phyloP scores from a whole-genome alignment of 2,329 filamentous ascomycete species.

The Fusarium aywerte region DNA sequence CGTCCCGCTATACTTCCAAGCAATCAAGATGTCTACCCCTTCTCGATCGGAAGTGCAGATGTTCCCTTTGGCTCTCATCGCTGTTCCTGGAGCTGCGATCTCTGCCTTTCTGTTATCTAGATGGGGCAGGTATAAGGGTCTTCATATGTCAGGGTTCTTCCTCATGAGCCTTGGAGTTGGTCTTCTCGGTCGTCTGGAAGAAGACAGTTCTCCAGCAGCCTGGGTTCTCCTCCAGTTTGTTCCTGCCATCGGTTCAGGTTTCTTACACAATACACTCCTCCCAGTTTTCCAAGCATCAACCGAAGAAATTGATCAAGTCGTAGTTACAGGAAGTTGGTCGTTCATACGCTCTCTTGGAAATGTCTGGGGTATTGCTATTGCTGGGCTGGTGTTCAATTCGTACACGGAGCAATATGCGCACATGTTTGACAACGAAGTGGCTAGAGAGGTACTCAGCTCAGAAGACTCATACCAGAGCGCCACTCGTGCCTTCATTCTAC shows the following conservation, averaged over 20 bases:
- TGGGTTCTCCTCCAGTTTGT: slow-evolving; percentile 57
- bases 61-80: slow-evolving; percentile 48
- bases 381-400: slow-evolving; percentile 55
- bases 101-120: slow-evolving; percentile 44
- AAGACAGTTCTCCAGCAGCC: slow-evolving; percentile 46
- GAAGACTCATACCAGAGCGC: slow-evolving; percentile 48
- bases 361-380: slow-evolving; percentile 59
- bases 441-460: slow-evolving; percentile 25
- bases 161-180: slow-evolving; percentile 56
- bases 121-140: slow-evolving; percentile 48
- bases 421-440: slow-evolving; percentile 35
- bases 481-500: slow-evolving; percentile 40
- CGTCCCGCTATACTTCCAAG: slow-evolving; percentile 60
- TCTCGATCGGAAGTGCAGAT: slow-evolving; percentile 49
- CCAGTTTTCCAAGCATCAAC: slow-evolving; percentile 56
- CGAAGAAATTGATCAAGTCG: slow-evolving; percentile 50
- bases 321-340: slow-evolving; percentile 52
- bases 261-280: slow-evolving; percentile 56
- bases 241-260: slow-evolving; percentile 54
- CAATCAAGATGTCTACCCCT: slow-evolving; percentile 50
- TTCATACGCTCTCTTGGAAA: slow-evolving; percentile 59
- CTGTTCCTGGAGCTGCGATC: slow-evolving; percentile 45
- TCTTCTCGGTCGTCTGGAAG: slow-evolving; percentile 53
- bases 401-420: slow-evolving; percentile 38
- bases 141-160: slow-evolving; percentile 53